Percentiles rank a stretch among this genome's conserved stretches.
phyloP scores from a whole-genome alignment of 371 early-diverging fungal species.

The Globomyces sp. region DNA sequence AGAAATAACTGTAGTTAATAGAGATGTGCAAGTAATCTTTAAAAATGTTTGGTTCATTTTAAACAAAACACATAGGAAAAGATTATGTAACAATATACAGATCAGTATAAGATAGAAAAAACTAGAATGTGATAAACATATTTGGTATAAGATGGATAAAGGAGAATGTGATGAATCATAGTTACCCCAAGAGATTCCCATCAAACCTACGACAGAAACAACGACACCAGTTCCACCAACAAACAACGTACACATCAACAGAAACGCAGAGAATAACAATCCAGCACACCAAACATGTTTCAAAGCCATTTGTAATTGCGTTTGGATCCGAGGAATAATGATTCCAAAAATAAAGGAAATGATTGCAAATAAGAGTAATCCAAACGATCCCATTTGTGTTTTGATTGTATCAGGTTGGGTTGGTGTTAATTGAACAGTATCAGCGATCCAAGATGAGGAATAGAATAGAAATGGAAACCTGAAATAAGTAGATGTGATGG shows the following conservation, averaged over 20 bases:
- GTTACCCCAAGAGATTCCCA: constrained; percentile 78
- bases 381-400: constrained; percentile 68
- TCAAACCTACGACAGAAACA: constrained; percentile 64
- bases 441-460: constrained; percentile 40
- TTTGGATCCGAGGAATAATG: constrained; percentile 58
- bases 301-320: constrained; percentile 45
- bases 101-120: too few species aligned
- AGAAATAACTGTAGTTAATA: constrained; percentile 18
- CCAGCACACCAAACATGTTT: constrained; percentile 70
- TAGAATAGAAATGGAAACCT: constrained; percentile 91
- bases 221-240: constrained; percentile 55
- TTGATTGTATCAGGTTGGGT: too few species aligned
- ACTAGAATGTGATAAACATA: neutral
- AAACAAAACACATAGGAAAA: too few species aligned
- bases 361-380: constrained; percentile 76
- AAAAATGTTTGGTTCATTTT: too few species aligned
- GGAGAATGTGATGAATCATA: too few species aligned
- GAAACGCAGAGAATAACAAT: constrained; percentile 62
- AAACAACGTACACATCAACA: constrained; percentile 66
- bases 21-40: constrained; percentile 1
- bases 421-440: constrained; percentile 50
- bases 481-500: too few species aligned
- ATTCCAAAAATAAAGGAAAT: constrained; percentile 71
- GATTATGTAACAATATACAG: too few species aligned
- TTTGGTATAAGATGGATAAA: constrained; percentile 8